Evolutionary conservation across 2,329 filamentous ascomycete species (phyloP), one percentile per base, ranked within the genome.

Genomic region (Septoria linicola): DNA sequence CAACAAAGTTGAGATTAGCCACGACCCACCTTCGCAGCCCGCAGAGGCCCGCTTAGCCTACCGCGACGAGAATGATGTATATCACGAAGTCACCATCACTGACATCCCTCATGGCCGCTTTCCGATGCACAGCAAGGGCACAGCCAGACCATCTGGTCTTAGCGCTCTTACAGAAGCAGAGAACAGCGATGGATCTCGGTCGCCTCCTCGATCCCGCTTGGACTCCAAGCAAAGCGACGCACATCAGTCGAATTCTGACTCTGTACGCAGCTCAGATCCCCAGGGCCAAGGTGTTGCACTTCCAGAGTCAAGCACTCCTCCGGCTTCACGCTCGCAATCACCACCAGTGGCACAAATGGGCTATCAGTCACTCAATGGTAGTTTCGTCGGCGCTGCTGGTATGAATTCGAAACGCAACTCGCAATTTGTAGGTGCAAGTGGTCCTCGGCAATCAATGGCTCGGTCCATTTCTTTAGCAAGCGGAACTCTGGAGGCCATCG

Each of bases 61-160:
- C 31, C 53, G 55, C 19, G 55, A 60, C 30, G 50, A 58, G 21
- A 35, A 56, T 23, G 53, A 60, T 20, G 48, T 58, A 16, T 45
- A 58, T 8, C 58, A 60, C 37, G 45, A 56, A 39, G 58, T 60
- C 17, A 58, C 46, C 3, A 45, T 60, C 17, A 58, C 44, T 4
- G 58, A 60, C 40, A 51, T 60, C 8, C 53, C 53, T 1, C 40
- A 49, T 3, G 51, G 51, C n/a, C 32, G 51, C 19, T 48, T 49
- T 21, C 45, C 45, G 11, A 49, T 49, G 17, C 51, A 53, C 41
- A 53, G 44, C 41, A 39, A 43, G 10, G 46, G 51, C 34, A 48
- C 42, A 3, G 46, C 41, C 21, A 40, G 51, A 34, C 51, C 51
- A 10, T 48, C 51, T 16, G 46, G 41, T 35, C 51, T 53, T 10